Evolutionary conservation across 176 grass and related monocot species (phyloP).

Genomic region (Thalia dealbata): DNA sequence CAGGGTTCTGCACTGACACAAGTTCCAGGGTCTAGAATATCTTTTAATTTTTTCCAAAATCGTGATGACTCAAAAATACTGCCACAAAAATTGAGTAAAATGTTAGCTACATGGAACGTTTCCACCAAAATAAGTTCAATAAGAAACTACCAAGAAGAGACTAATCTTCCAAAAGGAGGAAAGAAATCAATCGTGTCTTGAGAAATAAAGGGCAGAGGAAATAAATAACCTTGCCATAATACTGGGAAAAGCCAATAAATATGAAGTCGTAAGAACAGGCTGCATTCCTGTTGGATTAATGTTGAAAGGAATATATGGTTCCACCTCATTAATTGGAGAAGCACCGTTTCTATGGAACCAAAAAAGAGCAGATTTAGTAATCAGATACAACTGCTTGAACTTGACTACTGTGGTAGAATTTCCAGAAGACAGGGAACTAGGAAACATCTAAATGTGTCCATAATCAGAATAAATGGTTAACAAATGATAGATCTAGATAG

Average conservation of each 20-base stretch:
- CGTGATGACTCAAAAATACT: slow-evolving; percentile 60
- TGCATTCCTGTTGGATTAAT: slow-evolving; percentile 98
- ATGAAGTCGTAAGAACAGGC: slow-evolving; percentile 80
- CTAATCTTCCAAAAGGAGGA: slow-evolving; percentile 15
- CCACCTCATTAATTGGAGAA: slow-evolving; percentile 72
- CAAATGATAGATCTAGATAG: not conserved
- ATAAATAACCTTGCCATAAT: slow-evolving; percentile 77
- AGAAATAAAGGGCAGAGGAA: not conserved
- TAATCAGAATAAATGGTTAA: not conserved
- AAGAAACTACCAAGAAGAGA: not conserved
- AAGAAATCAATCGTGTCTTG: not conserved
- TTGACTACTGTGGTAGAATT: too few relatives aligned
- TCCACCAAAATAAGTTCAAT: not conserved
- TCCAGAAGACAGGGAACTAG: not conserved
- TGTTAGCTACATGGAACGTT: not conserved
- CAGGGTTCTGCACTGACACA: slow-evolving; percentile 57
- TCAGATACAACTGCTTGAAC: too few relatives aligned
- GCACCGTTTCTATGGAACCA: slow-evolving; percentile 32
- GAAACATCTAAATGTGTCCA: not conserved
- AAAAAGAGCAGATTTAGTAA: not conserved
- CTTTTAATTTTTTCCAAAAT: slow-evolving; percentile 70
- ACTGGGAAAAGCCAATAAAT: slow-evolving; percentile 81
- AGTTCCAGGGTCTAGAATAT: slow-evolving; percentile 68
- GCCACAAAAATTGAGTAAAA: slow-evolving; percentile 36
- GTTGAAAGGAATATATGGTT: slow-evolving; percentile 95